A percentile compares a stretch with the other conserved stretches of the same genome.
Evolutionary conservation across 1,284 basidiomycete genomes (phyloP).

Genomic region (Pterulicium gracile): DNA sequence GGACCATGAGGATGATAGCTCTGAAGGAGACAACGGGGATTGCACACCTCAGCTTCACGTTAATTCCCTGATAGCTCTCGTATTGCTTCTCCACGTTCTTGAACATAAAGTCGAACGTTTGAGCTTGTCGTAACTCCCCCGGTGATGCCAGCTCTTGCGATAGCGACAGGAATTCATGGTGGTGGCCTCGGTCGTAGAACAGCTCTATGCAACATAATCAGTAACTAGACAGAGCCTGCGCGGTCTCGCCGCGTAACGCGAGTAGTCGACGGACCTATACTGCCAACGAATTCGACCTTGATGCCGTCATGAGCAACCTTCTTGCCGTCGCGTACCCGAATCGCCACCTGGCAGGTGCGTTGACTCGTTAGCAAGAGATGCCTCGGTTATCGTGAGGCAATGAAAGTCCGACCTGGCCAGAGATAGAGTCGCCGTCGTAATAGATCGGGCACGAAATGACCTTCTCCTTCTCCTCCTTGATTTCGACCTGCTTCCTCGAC

Average conservation of each 20-base stretch:
- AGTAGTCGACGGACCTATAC: conserved; percentile 62
- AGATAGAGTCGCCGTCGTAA: conserved; percentile 88
- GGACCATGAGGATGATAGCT: conserved; percentile 1
- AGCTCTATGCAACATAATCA: conserved; percentile 51
- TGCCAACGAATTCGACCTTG: conserved; percentile 95
- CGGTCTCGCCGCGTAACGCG: conserved; percentile 1
- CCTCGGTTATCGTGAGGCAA: conserved; percentile 3
- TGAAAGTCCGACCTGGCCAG: conserved; percentile 56
- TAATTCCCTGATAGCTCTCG: conserved; percentile 96
- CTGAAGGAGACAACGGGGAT: too few species aligned
- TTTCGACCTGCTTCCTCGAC: conserved; percentile 67
- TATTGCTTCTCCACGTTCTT: conserved; percentile 99
- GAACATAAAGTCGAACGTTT: conserved; percentile 94
- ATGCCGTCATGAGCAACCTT: conserved; percentile 94
- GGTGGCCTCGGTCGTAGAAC: conserved; percentile 95
- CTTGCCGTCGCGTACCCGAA: conserved; percentile 92
- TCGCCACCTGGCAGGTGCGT: conserved; percentile 48
- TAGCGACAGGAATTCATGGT: conserved; percentile 94
- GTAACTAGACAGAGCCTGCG: neutral
- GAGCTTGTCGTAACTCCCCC: conserved; percentile 90
- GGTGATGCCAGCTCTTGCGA: conserved; percentile 92
- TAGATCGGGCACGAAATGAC: conserved; percentile 83
- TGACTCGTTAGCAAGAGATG: neutral
- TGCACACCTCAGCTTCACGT: conserved; percentile 83
- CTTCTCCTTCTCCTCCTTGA: conserved; percentile 73